Evolutionary conservation across 2,329 filamentous ascomycete species (phyloP).

Genomic region (Penicillium glabrum): DNA sequence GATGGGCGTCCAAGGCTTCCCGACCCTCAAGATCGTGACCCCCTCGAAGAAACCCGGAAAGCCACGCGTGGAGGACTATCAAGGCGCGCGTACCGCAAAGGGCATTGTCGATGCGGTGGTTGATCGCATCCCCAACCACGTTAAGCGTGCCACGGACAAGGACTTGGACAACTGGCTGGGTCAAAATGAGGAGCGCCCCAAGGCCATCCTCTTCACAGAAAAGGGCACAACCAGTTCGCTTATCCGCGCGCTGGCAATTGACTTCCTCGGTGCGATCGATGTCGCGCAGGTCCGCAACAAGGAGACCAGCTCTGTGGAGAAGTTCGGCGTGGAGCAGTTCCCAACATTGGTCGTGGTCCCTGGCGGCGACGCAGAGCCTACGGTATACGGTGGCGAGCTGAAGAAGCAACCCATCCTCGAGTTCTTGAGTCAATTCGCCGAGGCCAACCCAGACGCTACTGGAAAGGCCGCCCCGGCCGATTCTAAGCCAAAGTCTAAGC

Average conservation of each 20-base stretch:
- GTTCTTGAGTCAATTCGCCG: conserved; percentile 76
- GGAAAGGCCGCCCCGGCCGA: conserved; percentile 37
- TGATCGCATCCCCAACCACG: conserved; percentile 87
- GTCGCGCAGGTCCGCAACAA: conserved; percentile 84
- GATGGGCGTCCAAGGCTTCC: conserved; percentile 91
- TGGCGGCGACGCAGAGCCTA: conserved; percentile 64
- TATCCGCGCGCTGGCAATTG: conserved; percentile 81
- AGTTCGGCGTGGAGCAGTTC: conserved; percentile 74
- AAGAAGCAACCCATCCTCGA: conserved; percentile 79
- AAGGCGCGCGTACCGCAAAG: conserved; percentile 78
- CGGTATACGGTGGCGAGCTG: conserved; percentile 78
- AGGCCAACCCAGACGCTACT: conserved; percentile 76
- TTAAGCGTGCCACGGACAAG: conserved; percentile 77
- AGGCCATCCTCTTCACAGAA: conserved; percentile 89
- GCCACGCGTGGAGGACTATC: conserved; percentile 86
- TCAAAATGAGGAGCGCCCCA: conserved; percentile 67
- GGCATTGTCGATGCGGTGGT: conserved; percentile 83
- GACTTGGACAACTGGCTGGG: conserved; percentile 73
- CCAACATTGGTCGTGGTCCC: conserved; percentile 80
- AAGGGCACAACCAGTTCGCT: conserved; percentile 86
- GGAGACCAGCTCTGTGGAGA: conserved; percentile 68
- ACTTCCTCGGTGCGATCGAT: conserved; percentile 77
- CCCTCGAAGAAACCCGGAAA: conserved; percentile 78
- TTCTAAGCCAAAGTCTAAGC: conserved; percentile 39
- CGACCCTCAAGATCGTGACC: conserved; percentile 88